These are phyloP conservation scores for Elaeis guineensis DNA, from an alignment of 176 grass and related monocot species.

Conservation along the genomic window DNA sequence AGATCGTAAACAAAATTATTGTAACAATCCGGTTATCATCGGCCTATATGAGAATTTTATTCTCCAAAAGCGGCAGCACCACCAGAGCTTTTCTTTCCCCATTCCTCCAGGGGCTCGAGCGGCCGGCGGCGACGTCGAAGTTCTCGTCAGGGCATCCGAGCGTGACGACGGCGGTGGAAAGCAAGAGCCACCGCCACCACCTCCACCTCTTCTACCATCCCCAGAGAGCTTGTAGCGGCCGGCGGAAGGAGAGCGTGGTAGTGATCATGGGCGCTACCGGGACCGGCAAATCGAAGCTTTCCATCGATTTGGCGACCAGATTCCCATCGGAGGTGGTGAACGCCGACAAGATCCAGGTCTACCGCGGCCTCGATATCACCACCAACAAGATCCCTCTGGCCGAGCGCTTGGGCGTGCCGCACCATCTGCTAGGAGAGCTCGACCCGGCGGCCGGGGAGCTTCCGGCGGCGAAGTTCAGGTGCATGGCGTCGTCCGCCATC, in stretches of 20 bases:
- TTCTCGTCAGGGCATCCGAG: no score
- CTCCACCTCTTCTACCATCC: no score
- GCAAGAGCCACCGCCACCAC: no score
- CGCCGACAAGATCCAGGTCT: slow-evolving; percentile 80
- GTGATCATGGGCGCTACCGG: slow-evolving; percentile 69
- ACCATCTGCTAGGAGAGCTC: slow-evolving; percentile 58
- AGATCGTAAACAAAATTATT: no score
- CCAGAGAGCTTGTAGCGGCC: no score
- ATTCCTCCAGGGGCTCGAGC: no score
- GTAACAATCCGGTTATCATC: no score
- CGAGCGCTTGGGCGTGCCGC: slow-evolving; percentile 52
- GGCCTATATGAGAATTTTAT: no score
- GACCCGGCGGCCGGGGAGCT: slow-evolving; percentile 46
- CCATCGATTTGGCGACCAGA: slow-evolving; percentile 42
- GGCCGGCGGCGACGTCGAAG: no score
- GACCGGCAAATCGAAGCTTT: slow-evolving; percentile 73
- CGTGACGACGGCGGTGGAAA: no score
- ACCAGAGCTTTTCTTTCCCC: no score
- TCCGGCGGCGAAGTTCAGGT: slow-evolving; percentile 16
- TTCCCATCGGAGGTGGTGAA: slow-evolving; percentile 62
- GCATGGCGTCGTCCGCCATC: slow-evolving; percentile 15
- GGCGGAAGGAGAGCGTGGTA: slow-evolving; percentile 20
- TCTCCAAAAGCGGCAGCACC: no score
- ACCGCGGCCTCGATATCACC: slow-evolving; percentile 60
- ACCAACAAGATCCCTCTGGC: slow-evolving; percentile 56